Evolutionary conservation across 1,284 basidiomycete genomes (phyloP).

Genomic region (Ganoderma sinense): DNA sequence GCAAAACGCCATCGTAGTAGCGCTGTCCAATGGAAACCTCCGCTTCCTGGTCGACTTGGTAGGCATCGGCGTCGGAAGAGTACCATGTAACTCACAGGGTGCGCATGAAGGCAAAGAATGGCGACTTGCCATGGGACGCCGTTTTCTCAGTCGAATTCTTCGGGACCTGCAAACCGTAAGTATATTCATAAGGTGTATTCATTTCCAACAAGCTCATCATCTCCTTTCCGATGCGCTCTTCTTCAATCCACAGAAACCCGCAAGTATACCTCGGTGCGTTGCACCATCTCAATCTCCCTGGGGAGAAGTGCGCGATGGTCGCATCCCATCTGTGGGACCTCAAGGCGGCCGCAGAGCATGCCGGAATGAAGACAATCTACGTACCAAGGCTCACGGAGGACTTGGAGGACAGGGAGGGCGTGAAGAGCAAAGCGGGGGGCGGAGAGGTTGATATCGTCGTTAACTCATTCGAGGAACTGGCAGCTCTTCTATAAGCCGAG

Average conservation of each 20-base stretch:
- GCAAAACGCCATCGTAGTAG: conserved; percentile 55
- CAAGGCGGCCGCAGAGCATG: conserved; percentile 53
- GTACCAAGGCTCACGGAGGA: conserved; percentile 58
- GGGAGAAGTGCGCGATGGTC: conserved; percentile 66
- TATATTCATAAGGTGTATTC: conserved; percentile 9
- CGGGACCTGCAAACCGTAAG: conserved; percentile 67
- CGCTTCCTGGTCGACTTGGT: conserved; percentile 69
- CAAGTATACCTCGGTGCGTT: conserved; percentile 59
- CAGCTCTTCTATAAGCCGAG: conserved; percentile 15
- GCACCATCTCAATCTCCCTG: conserved; percentile 57
- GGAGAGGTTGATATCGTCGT: conserved; percentile 42
- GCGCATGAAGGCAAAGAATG: conserved; percentile 45
- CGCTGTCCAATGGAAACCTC: conserved; percentile 71
- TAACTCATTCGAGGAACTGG: conserved; percentile 37
- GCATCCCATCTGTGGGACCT: conserved; percentile 69
- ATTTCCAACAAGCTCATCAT: not conserved
- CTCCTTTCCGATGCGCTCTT: not conserved
- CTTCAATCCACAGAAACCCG: conserved; percentile 48
- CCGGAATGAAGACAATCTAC: conserved; percentile 65
- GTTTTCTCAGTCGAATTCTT: conserved; percentile 68
- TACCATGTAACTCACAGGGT: conserved; percentile 46
- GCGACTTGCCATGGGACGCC: conserved; percentile 67
- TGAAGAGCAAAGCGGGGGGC: conserved; percentile 36
- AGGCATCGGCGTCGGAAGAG: conserved; percentile 9
- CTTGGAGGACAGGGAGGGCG: conserved; percentile 32